These are phyloP conservation scores for Trypanosomatidae sp. DNA, from an alignment of 208 protist genomes.

Conservation along the genomic window DNA sequence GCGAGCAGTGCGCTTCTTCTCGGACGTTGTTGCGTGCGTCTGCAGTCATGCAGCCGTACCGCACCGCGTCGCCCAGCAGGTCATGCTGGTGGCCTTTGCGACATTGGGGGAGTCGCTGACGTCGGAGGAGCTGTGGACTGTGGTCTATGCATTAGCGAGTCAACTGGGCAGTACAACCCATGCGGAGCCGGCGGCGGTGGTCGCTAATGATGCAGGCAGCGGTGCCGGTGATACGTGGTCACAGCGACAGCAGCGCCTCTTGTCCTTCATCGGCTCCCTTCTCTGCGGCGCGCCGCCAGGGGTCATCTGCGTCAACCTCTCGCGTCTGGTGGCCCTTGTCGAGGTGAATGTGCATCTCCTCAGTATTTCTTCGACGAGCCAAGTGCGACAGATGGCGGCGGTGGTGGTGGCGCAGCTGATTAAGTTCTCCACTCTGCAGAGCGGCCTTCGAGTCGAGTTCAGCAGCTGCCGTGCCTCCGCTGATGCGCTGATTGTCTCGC, in stretches of 20 bases:
- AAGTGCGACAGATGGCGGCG: slow-evolving; percentile 18
- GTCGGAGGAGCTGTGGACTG: slow-evolving; percentile 14
- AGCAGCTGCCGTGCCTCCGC: slow-evolving; percentile 9
- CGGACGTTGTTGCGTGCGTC: slow-evolving; percentile 12
- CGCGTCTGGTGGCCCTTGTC: slow-evolving; percentile 27
- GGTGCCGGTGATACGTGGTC: slow-evolving; percentile 19
- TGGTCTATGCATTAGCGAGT: slow-evolving; percentile 7
- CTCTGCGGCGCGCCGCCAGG: slow-evolving; percentile 1
- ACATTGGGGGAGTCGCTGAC: slow-evolving; percentile 1
- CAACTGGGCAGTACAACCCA: neutral
- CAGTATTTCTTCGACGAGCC: slow-evolving; percentile 20
- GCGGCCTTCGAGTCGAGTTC: slow-evolving; percentile 6
- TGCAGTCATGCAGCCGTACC: slow-evolving; percentile 18
- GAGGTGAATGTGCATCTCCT: slow-evolving; percentile 19
- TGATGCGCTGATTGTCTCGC: slow-evolving; percentile 3
- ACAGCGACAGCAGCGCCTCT: slow-evolving; percentile 21
- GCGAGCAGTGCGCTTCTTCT: slow-evolving; percentile 14
- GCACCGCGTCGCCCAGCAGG: slow-evolving; percentile 13
- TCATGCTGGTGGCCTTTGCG: slow-evolving; percentile 7
- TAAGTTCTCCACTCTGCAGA: slow-evolving; percentile 21
- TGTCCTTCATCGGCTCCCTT: slow-evolving; percentile 8
- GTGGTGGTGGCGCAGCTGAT: slow-evolving; percentile 21
- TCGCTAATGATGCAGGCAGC: neutral
- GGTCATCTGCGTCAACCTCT: slow-evolving; percentile 8
- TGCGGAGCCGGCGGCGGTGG: neutral